Evolutionary conservation across 1,139 yeast species (phyloP).

Genomic region (Arxiozyma telluris): DNA sequence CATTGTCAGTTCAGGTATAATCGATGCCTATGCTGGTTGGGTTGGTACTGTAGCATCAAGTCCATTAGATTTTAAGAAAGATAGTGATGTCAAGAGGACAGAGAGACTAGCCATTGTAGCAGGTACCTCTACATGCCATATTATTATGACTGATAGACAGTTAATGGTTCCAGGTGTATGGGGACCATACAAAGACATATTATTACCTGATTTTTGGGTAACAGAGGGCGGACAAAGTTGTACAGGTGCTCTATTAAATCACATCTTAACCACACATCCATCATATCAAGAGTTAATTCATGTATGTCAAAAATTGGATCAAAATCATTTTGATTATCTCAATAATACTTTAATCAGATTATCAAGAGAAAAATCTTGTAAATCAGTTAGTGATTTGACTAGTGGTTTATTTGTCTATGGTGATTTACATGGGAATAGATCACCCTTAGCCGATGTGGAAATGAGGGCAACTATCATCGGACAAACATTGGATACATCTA

Average conservation of each 20-base stretch:
- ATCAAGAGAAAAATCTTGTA: conserved; percentile 45
- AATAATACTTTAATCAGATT: conserved; percentile 65
- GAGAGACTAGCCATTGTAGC: conserved; percentile 96
- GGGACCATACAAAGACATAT: conserved; percentile 95
- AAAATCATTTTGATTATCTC: conserved; percentile 74
- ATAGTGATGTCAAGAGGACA: conserved; percentile 36
- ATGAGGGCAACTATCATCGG: conserved; percentile 96
- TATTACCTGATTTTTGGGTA: conserved; percentile 83
- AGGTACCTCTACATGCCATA: conserved; percentile 95
- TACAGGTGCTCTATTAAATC: conserved; percentile 89
- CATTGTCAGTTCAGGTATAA: conserved; percentile 89
- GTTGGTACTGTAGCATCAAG: conserved; percentile 94
- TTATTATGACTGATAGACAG: conserved; percentile 76
- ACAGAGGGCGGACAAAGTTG: conserved; percentile 99
- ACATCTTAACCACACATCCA: conserved; percentile 84
- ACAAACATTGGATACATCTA: conserved; percentile 78
- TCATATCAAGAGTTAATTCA: conserved; percentile 65
- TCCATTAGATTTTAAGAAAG: conserved; percentile 41
- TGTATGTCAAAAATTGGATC: conserved; percentile 52
- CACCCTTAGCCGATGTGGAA: conserved; percentile 88
- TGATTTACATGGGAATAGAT: conserved; percentile 91
- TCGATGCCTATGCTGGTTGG: conserved; percentile 99
- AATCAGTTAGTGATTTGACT: conserved; percentile 74
- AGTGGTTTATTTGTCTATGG: conserved; percentile 87
- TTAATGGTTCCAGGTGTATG: conserved; percentile 93